Evolutionary conservation across 1,284 basidiomycete species (phyloP).

Genomic region (Grifola frondosa): DNA sequence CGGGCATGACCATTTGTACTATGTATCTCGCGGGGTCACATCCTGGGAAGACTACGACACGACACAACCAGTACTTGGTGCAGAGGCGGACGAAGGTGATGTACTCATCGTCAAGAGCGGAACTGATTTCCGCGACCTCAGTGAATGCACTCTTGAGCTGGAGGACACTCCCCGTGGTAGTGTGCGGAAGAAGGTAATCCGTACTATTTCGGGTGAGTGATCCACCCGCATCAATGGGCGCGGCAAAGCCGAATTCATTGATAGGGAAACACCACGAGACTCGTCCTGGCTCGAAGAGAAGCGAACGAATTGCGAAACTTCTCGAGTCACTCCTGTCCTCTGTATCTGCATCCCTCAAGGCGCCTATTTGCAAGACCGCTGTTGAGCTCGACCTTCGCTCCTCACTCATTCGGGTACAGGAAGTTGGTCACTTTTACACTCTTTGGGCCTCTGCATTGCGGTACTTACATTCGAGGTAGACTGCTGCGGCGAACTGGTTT

Average conservation of each 20-base stretch:
- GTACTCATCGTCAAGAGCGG: conserved; percentile 83
- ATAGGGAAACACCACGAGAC: conserved; percentile 67
- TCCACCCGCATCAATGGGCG: too few species aligned
- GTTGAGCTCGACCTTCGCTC: conserved; percentile 78
- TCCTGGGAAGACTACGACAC: conserved; percentile 74
- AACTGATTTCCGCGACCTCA: conserved; percentile 88
- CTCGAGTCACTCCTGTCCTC: conserved; percentile 69
- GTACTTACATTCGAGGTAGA: conserved; percentile 42
- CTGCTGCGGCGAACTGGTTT: conserved; percentile 85
- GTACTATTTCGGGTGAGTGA: conserved; percentile 54
- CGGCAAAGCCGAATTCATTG: too few species aligned
- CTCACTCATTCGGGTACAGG: conserved; percentile 67
- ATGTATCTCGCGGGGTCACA: conserved; percentile 73
- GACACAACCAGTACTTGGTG: conserved; percentile 59
- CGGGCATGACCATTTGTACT: conserved; percentile 90
- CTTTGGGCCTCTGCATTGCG: not conserved
- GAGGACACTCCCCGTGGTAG: conserved; percentile 60
- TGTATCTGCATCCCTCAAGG: conserved; percentile 69
- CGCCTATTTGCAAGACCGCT: conserved; percentile 71
- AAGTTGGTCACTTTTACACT: conserved; percentile 42
- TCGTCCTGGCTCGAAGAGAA: conserved; percentile 60
- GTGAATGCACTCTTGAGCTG: conserved; percentile 69
- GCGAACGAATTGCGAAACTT: conserved; percentile 55
- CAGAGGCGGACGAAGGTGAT: conserved; percentile 74
- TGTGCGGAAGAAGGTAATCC: conserved; percentile 69